phyloP scores from a whole-genome alignment of 75 land plant species.

The Selaginella moellendorffii region DNA sequence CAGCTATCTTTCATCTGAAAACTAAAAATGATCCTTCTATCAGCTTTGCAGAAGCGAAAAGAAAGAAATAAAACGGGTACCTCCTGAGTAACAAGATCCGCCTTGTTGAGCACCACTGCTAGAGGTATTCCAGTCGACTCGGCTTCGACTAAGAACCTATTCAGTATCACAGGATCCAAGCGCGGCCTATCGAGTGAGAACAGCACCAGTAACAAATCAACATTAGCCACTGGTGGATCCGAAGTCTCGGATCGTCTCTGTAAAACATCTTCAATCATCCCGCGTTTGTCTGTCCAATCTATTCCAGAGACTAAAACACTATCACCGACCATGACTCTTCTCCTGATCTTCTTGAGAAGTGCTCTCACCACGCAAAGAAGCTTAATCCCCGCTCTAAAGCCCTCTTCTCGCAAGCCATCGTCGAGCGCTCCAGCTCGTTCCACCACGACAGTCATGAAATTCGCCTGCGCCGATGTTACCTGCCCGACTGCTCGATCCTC shows the following conservation, averaged over 20 bases:
- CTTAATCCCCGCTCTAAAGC: slow-evolving; percentile 54
- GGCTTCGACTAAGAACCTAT: slow-evolving; percentile 84
- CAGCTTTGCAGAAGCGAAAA: background rate
- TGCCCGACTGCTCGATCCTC: slow-evolving; percentile 7
- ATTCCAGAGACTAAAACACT: slow-evolving; percentile 72
- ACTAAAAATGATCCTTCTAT: background rate
- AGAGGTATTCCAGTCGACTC: slow-evolving; percentile 82
- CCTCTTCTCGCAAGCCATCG: too few relatives aligned
- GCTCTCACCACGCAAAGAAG: slow-evolving; percentile 81
- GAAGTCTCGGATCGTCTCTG: slow-evolving; percentile 48
- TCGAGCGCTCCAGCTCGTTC: slow-evolving; percentile 25
- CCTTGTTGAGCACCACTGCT: slow-evolving; percentile 62
- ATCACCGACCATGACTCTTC: slow-evolving; percentile 84
- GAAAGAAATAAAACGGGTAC: slow-evolving; percentile 17
- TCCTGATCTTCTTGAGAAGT: slow-evolving; percentile 75
- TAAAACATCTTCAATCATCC: slow-evolving; percentile 83
- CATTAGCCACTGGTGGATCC: slow-evolving; percentile 92
- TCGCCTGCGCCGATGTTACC: slow-evolving; percentile 77
- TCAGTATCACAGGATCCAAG: slow-evolving; percentile 47
- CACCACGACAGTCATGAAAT: slow-evolving; percentile 81
- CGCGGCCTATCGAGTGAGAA: slow-evolving; percentile 77
- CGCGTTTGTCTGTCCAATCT: slow-evolving; percentile 78
- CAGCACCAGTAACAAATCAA: slow-evolving; percentile 67
- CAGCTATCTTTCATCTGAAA: slow-evolving; percentile 39
- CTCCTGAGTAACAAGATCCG: slow-evolving; percentile 59